Evolutionary conservation across 1,284 basidiomycete species (phyloP), one percentile per base, ranked within the genome.

Genomic region (Trametes pubescens): DNA sequence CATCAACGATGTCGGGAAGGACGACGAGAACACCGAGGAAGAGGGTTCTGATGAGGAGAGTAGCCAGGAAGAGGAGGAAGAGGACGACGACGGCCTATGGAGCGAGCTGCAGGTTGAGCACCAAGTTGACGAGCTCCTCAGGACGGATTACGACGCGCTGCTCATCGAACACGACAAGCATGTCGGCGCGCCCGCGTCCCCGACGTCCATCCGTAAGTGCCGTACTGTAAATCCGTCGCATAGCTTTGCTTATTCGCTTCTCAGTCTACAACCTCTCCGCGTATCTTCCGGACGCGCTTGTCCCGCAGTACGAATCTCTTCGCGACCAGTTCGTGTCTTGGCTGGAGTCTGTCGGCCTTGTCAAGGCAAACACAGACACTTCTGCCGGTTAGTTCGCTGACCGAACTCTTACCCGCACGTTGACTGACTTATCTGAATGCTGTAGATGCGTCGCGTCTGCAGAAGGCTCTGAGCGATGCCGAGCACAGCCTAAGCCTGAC

Each of bases 231-330:
- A 13, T 1, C 14, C 5, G 3, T 49, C 2, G 6, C 22, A 16
- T n/a, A 43, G 21, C 60, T 44, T 34, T 62, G 9, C 43, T 37
- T n/a, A 60, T 59, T 32, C 40, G 53, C 22, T 8, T 51, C 22
- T 43, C 37, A 96, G 95, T 97, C 51, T 94, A 92, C 79, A 86
- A 94, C 64, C 72, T 96, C 34, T 83, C 90, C 51, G 86, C 92
- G 32, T 98, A 98, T 78, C 82, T 99, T 40, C 98, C 97, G 3
- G 95, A 98, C 63, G 81, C 86, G 2, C 69, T 96, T 14, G 76
- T 92, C 48, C 92, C 94, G 0, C 83, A 86, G 64, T 98, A 93
- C 78, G 88, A 95, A 69, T 80, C 84, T 13, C 75, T 93, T 68
- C 89, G 90, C 22, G 85, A 91, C 62, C 78, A 81, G 1, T 62